Percentiles rank a stretch among this genome's conserved stretches.
These are phyloP conservation scores for Maudiozyma serrabonitensis DNA, from an alignment of 805 yeast genomes.

Conservation along the genomic window DNA sequence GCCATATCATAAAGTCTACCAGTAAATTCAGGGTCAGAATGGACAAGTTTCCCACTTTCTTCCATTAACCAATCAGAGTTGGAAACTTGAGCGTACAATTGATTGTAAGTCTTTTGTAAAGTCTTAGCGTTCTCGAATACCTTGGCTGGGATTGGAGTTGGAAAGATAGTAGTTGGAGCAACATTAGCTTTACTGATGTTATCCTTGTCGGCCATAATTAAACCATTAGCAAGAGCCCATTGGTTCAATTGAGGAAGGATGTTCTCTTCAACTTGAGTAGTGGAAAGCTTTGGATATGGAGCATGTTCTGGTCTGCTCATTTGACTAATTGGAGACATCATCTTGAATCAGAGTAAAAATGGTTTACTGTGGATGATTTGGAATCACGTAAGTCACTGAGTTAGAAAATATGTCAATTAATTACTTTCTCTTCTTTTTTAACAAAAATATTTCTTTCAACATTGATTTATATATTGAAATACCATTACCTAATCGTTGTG, in stretches of 20 bases:
- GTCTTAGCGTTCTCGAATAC: constrained; percentile 58
- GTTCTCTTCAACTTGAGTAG: constrained; percentile 16
- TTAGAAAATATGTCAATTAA: too few species aligned
- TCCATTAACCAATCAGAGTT: constrained; percentile 54
- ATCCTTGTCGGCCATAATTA: constrained; percentile 68
- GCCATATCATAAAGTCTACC: constrained; percentile 50
- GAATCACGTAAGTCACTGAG: too few species aligned
- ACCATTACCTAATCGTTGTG: background rate
- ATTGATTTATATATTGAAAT: background rate
- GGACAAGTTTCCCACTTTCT: constrained; percentile 44
- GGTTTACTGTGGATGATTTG: too few species aligned
- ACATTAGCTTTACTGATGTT: constrained; percentile 37
- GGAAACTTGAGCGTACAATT: constrained; percentile 59
- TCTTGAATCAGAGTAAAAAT: background rate
- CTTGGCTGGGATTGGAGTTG: constrained; percentile 72
- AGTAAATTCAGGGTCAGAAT: constrained; percentile 67
- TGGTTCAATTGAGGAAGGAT: constrained; percentile 47
- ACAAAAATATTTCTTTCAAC: background rate
- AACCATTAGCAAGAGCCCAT: constrained; percentile 72
- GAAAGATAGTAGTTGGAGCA: constrained; percentile 86
- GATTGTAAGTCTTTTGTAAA: constrained; percentile 62
- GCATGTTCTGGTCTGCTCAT: constrained; percentile 5
- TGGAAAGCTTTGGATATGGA: constrained; percentile 24
- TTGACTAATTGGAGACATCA: constrained; percentile 1
- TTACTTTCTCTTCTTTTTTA: too few species aligned